Conservation (phyloP, 371 early-diverging fungal species). For the Rhizopus stolonifer region DNA sequence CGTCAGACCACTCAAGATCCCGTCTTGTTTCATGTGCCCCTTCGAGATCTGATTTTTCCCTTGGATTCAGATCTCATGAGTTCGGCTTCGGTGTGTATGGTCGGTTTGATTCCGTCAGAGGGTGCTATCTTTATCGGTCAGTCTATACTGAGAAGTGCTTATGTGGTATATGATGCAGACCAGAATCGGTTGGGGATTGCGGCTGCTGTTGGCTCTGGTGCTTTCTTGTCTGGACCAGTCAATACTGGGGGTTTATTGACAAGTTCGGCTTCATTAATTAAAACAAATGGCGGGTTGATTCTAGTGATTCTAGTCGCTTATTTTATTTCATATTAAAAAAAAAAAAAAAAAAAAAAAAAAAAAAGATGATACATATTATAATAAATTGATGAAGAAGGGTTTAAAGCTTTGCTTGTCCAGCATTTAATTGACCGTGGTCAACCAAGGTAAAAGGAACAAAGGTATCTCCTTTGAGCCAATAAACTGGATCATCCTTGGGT, state of each 20-base stretch:
- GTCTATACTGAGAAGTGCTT: slow-evolving; percentile 14
- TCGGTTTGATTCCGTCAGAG: slow-evolving; percentile 31
- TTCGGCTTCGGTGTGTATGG: slow-evolving; percentile 32
- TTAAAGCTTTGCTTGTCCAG: slow-evolving; percentile 27
- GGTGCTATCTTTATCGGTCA: slow-evolving; percentile 5
- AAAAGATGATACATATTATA: too few relatives aligned
- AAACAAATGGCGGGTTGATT: too few relatives aligned
- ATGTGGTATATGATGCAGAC: slow-evolving; percentile 23
- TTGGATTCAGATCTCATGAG: slow-evolving; percentile 22
- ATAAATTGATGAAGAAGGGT: neutral
- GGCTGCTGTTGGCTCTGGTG: slow-evolving; percentile 8
- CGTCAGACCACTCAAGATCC: slow-evolving; percentile 8
- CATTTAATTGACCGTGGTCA: slow-evolving; percentile 19
- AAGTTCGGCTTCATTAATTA: too few relatives aligned
- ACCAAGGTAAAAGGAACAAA: slow-evolving; percentile 49
- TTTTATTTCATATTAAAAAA: too few relatives aligned
- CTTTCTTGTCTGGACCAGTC: neutral
- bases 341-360: too few relatives aligned
- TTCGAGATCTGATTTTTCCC: slow-evolving; percentile 37
- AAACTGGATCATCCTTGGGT: slow-evolving; percentile 39
- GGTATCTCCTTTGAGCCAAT: slow-evolving; percentile 44
- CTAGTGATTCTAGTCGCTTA: too few relatives aligned
- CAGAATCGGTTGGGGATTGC: slow-evolving; percentile 28
- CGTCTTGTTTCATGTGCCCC: slow-evolving; percentile 28
- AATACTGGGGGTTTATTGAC: too few relatives aligned